These are phyloP conservation scores for Spiraea crenata DNA, from an alignment of 331 rosid genomes.

Conservation along the genomic window DNA sequence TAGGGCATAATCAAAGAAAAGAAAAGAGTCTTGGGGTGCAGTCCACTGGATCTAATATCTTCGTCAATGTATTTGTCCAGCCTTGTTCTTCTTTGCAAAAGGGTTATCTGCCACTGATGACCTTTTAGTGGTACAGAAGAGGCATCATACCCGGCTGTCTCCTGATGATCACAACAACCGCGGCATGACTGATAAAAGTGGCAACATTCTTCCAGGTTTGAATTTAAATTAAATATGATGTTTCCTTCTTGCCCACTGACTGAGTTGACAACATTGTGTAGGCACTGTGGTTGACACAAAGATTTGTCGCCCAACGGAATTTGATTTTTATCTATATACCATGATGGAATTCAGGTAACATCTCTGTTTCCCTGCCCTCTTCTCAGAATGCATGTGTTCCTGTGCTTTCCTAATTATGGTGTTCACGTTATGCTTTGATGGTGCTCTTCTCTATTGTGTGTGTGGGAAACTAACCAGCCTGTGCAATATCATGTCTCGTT, in stretches of 20 bases:
- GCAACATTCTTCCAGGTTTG: slow-evolving; percentile 79
- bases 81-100: slow-evolving; percentile 52
- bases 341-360: slow-evolving; percentile 74
- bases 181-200: slow-evolving; percentile 43
- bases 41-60: neutral
- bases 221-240: no score
- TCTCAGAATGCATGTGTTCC: neutral
- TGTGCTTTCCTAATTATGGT: neutral
- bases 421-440: neutral
- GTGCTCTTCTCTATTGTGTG: neutral
- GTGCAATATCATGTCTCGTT: slow-evolving; percentile 67
- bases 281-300: slow-evolving; percentile 64
- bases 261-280: slow-evolving; percentile 31
- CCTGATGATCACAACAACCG: slow-evolving; percentile 31
- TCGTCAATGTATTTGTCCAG: slow-evolving; percentile 28
- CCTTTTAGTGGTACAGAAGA: slow-evolving; percentile 85
- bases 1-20: neutral
- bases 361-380: neutral
- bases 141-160: slow-evolving; percentile 80
- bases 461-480: slow-evolving; percentile 80
- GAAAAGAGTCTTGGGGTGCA: neutral
- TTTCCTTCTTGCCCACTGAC: neutral
- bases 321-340: slow-evolving; percentile 82
- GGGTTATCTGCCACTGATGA: slow-evolving; percentile 37
- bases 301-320: slow-evolving; percentile 70